These are phyloP conservation scores for Aegilops longissima DNA, from an alignment of 176 grass and related monocot genomes.

Conservation along the genomic window DNA sequence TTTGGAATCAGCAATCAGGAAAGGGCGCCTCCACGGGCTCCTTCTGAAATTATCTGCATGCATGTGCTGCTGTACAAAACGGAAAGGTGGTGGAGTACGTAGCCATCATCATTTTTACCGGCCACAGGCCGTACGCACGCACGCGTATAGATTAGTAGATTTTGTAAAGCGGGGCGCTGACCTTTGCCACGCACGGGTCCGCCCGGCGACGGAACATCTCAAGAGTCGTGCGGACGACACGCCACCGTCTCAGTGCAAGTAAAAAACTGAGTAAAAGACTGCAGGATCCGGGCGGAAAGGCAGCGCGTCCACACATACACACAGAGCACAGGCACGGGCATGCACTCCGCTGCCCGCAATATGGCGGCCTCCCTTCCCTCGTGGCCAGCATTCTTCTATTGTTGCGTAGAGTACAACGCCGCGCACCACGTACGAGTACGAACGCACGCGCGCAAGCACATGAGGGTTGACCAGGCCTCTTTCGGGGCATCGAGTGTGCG, in stretches of 20 bases:
- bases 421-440: too few species aligned
- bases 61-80: background rate
- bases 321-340: background rate
- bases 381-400: too few species aligned
- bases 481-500: too few species aligned
- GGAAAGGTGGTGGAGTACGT: background rate
- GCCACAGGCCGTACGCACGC: background rate
- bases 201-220: background rate
- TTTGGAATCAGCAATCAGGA: background rate
- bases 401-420: too few species aligned
- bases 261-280: background rate
- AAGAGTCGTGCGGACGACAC: background rate
- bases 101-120: background rate
- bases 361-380: too few species aligned
- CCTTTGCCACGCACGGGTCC: background rate
- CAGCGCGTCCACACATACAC: background rate
- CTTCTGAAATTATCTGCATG: background rate
- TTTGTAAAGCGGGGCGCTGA: background rate
- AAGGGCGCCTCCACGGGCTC: background rate
- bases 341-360: background rate
- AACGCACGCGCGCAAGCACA: too few species aligned
- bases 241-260: background rate
- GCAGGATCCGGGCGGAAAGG: background rate
- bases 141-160: background rate
- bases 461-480: too few species aligned